Percentiles rank a stretch among this genome's conserved stretches.
These are phyloP conservation scores for Nosema granulosis DNA, from an alignment of 371 early-diverging fungal species.

Conservation along the genomic window DNA sequence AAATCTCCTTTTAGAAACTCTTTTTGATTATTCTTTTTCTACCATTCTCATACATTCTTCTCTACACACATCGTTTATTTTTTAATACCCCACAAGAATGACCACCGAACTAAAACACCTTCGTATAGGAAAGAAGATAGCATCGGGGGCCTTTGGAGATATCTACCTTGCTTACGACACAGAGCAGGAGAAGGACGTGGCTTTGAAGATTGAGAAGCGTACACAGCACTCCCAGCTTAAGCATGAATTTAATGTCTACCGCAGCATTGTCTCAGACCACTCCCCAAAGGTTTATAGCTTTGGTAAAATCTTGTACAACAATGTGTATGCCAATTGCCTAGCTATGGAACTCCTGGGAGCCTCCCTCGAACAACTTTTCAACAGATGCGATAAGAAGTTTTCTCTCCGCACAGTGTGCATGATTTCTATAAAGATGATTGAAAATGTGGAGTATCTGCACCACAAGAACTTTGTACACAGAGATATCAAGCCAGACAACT, in stretches of 20 bases:
- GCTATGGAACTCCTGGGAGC: constrained; percentile 98
- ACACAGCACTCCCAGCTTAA: constrained; percentile 66
- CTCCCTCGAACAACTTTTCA: constrained; percentile 92
- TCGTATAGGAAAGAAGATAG: constrained; percentile 90
- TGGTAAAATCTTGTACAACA: constrained; percentile 65
- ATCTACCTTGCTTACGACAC: constrained; percentile 78
- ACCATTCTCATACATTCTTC: no score
- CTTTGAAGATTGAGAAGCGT: constrained; percentile 70
- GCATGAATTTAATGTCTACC: constrained; percentile 69
- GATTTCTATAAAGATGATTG: constrained; percentile 93
- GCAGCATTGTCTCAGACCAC: constrained; percentile 63
- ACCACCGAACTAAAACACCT: constrained; percentile 69
- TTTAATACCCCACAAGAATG: no score
- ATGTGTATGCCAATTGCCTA: constrained; percentile 67
- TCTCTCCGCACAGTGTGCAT: constrained; percentile 91
- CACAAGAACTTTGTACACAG: constrained; percentile 89
- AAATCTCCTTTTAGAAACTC: no score
- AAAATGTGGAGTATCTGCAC: constrained; percentile 90
- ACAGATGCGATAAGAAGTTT: constrained; percentile 90
- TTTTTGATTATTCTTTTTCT: no score
- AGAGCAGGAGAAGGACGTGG: constrained; percentile 66
- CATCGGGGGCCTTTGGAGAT: constrained; percentile 96
- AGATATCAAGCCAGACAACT: constrained; percentile 99
- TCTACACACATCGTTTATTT: no score
- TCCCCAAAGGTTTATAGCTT: constrained; percentile 66